Percentiles rank a stretch among this genome's conserved stretches.
phyloP scores from a whole-genome alignment of 139 green algal genomes.

The Picochlorum sp. region DNA sequence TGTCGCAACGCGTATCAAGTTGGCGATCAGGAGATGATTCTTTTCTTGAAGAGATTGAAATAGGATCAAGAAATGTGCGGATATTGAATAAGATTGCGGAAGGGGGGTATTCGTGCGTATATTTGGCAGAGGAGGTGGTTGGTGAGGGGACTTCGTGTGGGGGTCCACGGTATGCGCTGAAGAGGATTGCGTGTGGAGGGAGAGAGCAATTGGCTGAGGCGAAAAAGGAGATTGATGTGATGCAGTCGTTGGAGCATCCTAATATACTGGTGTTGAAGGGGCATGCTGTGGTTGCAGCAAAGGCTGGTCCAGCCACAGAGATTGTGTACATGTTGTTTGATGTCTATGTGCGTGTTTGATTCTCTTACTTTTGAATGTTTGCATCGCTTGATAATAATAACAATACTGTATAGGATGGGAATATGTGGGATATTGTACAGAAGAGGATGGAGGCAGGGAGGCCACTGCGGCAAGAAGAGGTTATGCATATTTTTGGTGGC shows the following conservation, averaged over 20 bases:
- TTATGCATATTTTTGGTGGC: conserved; percentile 42
- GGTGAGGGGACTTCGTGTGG: neutral
- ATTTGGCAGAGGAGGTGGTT: conserved; percentile 40
- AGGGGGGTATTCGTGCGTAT: conserved; percentile 73
- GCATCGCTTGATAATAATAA: no score
- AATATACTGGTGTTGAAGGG: conserved; percentile 59
- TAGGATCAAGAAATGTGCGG: conserved; percentile 9
- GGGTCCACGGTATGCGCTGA: conserved; percentile 30
- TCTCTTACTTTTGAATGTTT: no score
- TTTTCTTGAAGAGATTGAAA: neutral
- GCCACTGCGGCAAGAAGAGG: conserved; percentile 25
- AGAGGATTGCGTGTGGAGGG: conserved; percentile 28
- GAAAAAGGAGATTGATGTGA: conserved; percentile 37
- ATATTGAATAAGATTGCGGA: conserved; percentile 56
- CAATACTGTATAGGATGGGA: conserved; percentile 30
- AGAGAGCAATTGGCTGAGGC: conserved; percentile 34
- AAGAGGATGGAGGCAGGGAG: conserved; percentile 10
- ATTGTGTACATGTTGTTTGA: conserved; percentile 49
- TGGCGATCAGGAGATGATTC: neutral
- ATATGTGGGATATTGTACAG: conserved; percentile 39
- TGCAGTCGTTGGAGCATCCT: conserved; percentile 40
- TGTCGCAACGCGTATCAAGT: neutral
- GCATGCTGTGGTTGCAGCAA: conserved; percentile 5
- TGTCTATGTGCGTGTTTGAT: neutral
- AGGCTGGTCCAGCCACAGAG: neutral